Evolutionary conservation across 2,329 filamentous ascomycete genomes (phyloP).

Genomic region (Phyllosticta citrichinensis): DNA sequence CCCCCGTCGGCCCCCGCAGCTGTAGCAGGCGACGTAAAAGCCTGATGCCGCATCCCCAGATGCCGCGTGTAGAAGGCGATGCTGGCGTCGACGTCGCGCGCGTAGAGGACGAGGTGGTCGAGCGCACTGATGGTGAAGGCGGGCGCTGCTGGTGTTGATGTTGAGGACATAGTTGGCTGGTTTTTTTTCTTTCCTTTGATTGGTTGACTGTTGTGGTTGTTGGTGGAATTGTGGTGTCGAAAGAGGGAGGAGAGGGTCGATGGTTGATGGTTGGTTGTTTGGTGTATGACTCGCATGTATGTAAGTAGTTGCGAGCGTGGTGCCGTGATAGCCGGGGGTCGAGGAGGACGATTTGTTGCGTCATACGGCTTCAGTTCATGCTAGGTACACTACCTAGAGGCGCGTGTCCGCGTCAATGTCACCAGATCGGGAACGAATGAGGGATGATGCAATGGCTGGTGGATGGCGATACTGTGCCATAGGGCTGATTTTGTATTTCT

Average conservation of each 20-base stretch:
- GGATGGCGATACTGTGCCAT: too few species aligned
- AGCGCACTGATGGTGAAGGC: background rate
- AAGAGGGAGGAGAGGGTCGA: too few species aligned
- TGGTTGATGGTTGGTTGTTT: too few species aligned
- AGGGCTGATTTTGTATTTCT: background rate
- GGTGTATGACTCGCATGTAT: background rate
- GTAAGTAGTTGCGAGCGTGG: background rate
- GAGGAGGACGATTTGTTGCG: too few species aligned
- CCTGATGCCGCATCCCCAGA: constrained; percentile 13
- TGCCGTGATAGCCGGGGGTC: background rate
- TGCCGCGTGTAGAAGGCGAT: constrained; percentile 17
- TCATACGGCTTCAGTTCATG: too few species aligned
- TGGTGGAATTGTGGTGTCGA: too few species aligned
- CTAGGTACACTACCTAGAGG: too few species aligned
- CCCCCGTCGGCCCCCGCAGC: background rate
- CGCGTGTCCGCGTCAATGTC: background rate
- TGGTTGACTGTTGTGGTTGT: too few species aligned
- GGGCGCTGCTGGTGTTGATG: background rate
- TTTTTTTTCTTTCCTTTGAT: too few species aligned
- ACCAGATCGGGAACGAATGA: background rate
- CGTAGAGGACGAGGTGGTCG: background rate
- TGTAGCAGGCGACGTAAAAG: background rate
- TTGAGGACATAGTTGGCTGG: background rate
- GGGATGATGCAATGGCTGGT: background rate
- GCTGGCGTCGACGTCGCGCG: background rate